Conservation (phyloP, 352 stramenopile genomes). For the Phytophthora fragariae region DNA sequence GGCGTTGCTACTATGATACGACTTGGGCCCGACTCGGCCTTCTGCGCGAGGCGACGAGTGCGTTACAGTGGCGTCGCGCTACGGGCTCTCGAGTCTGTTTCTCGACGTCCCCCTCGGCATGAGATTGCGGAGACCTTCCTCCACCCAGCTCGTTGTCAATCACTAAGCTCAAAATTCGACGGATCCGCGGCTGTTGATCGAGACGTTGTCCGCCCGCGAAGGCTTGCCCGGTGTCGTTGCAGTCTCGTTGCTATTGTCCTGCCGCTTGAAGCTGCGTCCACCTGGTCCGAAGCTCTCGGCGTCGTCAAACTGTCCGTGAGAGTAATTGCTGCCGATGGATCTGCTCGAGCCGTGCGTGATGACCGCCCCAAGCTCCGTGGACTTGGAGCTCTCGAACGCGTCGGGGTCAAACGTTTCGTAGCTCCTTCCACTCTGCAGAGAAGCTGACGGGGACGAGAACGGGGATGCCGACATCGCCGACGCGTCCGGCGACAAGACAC, state of each 20-base stretch:
- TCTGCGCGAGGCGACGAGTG: conserved; percentile 8
- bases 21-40: conserved; percentile 17
- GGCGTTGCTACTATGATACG: conserved; percentile 40
- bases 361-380: conserved; percentile 21
- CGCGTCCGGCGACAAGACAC: conserved; percentile 47
- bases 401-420: conserved; percentile 50
- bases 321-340: conserved; percentile 47
- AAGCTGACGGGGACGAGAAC: conserved; percentile 30
- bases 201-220: conserved; percentile 28
- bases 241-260: conserved; percentile 15
- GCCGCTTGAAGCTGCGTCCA: conserved; percentile 12
- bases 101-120: not conserved
- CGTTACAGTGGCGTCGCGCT: conserved; percentile 1
- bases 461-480: conserved; percentile 33
- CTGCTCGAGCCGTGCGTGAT: conserved; percentile 28
- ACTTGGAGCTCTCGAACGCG: conserved; percentile 47
- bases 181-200: conserved; percentile 47
- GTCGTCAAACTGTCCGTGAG: conserved; percentile 61
- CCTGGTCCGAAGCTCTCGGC: conserved; percentile 27
- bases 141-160: not conserved
- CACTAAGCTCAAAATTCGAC: conserved; percentile 65
- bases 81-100: conserved; percentile 2
- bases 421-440: conserved; percentile 21
- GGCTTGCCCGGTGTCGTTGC: conserved; percentile 11
- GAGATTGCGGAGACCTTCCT: conserved; percentile 1